Evolutionary conservation across 495 filamentous ascomycete genomes (phyloP).

Genomic region (Amphirosellinia nigrospora): DNA sequence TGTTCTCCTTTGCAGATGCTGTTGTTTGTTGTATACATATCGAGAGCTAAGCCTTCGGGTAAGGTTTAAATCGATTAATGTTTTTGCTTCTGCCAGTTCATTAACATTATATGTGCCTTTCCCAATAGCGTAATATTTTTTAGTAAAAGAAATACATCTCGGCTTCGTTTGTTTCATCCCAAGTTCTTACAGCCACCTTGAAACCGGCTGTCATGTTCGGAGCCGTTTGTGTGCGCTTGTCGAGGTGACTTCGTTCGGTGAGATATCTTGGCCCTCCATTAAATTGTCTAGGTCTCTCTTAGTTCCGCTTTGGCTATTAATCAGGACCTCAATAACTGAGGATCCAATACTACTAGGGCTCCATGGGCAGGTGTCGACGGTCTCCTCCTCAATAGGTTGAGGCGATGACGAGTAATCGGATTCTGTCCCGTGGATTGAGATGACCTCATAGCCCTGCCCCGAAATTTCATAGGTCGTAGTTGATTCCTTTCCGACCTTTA

Average conservation of each 20-base stretch:
- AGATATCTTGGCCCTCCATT: background rate
- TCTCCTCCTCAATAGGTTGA: background rate
- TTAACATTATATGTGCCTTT: background rate
- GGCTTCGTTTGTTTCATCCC: background rate
- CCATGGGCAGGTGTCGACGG: background rate
- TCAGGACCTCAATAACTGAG: background rate
- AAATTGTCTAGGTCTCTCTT: constrained; percentile 14
- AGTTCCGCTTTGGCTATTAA: background rate
- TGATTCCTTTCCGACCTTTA: constrained; percentile 9
- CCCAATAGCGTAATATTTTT: background rate
- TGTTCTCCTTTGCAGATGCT: background rate
- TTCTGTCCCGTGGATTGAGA: constrained; percentile 19
- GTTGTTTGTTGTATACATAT: background rate
- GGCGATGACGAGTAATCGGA: constrained; percentile 14
- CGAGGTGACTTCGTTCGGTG: background rate
- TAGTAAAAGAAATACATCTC: background rate
- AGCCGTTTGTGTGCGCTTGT: background rate
- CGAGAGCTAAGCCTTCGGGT: background rate
- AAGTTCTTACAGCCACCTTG: background rate
- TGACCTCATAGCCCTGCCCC: background rate
- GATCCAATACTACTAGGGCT: constrained; percentile 10
- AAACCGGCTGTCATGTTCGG: background rate
- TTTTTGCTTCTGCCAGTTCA: background rate
- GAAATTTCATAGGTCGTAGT: background rate
- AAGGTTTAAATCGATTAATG: background rate